Evolutionary conservation across 1,139 yeast genomes (phyloP).

Genomic region (Candida dubliniensis): DNA sequence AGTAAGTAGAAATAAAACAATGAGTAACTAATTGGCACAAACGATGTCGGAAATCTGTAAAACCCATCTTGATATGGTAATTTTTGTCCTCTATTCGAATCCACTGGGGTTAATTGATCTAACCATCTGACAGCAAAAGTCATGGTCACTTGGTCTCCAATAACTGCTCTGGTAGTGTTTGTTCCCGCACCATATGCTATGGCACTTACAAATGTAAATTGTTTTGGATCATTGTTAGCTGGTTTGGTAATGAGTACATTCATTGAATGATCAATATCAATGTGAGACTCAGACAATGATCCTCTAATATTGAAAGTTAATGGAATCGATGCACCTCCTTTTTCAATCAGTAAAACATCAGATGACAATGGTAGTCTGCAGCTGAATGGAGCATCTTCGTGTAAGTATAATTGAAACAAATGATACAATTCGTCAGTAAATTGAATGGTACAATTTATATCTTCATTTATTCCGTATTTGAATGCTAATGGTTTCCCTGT

Average conservation of each 20-base stretch:
- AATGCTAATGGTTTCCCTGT: slow-evolving; percentile 59
- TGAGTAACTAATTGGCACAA: slow-evolving; percentile 29
- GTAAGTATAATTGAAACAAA: slow-evolving; percentile 70
- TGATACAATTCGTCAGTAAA: slow-evolving; percentile 71
- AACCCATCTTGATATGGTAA: slow-evolving; percentile 45
- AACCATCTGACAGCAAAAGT: slow-evolving; percentile 64
- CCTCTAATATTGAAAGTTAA: slow-evolving; percentile 68
- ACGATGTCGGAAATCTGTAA: slow-evolving; percentile 37
- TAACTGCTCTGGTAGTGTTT: slow-evolving; percentile 59
- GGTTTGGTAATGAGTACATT: slow-evolving; percentile 55
- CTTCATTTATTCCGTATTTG: slow-evolving; percentile 53
- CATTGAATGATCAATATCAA: slow-evolving; percentile 63
- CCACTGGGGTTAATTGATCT: slow-evolving; percentile 24
- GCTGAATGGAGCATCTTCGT: slow-evolving; percentile 74
- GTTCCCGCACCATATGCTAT: slow-evolving; percentile 66
- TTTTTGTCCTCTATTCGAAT: slow-evolving; percentile 15
- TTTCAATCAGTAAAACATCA: slow-evolving; percentile 40
- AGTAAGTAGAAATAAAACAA: slow-evolving; percentile 24
- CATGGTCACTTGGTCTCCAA: slow-evolving; percentile 63
- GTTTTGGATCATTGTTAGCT: slow-evolving; percentile 23
- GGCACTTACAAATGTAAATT: slow-evolving; percentile 51
- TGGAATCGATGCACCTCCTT: slow-evolving; percentile 58
- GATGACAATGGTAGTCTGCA: slow-evolving; percentile 60
- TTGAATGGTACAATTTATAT: slow-evolving; percentile 59
- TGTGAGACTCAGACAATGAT: slow-evolving; percentile 64